phyloP scores from a whole-genome alignment of 768 basidiomycete genomes.

The Serendipita vermifera region DNA sequence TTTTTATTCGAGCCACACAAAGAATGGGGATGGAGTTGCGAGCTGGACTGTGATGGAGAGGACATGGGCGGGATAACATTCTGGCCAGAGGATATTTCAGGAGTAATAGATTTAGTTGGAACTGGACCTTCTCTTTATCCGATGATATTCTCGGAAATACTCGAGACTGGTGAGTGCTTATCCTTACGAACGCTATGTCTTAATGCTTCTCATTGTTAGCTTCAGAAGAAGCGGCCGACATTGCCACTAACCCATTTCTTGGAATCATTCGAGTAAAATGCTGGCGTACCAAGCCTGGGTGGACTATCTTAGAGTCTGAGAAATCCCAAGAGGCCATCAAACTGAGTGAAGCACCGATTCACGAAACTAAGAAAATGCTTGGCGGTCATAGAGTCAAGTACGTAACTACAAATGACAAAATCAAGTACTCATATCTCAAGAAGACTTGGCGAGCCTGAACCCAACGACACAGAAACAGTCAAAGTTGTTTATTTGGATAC shows the following conservation, averaged over 20 bases:
- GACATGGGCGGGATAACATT: too few relatives aligned
- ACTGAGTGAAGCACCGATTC: background rate
- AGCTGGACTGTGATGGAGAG: too few relatives aligned
- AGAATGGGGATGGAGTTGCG: too few relatives aligned
- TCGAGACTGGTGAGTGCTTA: too few relatives aligned
- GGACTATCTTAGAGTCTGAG: background rate
- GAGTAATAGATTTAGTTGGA: too few relatives aligned
- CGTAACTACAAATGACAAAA: background rate
- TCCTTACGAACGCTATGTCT: too few relatives aligned
- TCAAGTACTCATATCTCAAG: background rate
- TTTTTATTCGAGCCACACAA: too few relatives aligned
- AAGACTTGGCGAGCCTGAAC: background rate
- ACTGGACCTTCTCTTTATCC: too few relatives aligned
- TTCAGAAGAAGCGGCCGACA: too few relatives aligned
- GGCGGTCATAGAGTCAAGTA: background rate
- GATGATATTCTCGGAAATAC: too few relatives aligned
- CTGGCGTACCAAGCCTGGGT: background rate
- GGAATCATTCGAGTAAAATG: background rate
- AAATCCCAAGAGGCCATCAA: background rate
- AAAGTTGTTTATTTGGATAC: background rate
- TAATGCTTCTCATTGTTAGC: too few relatives aligned
- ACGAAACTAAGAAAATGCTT: background rate
- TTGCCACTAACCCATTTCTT: background rate
- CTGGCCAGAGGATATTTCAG: too few relatives aligned
- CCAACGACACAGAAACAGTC: background rate